phyloP scores from a whole-genome alignment of 2,329 filamentous ascomycete genomes.

The Penicillium thymicola region DNA sequence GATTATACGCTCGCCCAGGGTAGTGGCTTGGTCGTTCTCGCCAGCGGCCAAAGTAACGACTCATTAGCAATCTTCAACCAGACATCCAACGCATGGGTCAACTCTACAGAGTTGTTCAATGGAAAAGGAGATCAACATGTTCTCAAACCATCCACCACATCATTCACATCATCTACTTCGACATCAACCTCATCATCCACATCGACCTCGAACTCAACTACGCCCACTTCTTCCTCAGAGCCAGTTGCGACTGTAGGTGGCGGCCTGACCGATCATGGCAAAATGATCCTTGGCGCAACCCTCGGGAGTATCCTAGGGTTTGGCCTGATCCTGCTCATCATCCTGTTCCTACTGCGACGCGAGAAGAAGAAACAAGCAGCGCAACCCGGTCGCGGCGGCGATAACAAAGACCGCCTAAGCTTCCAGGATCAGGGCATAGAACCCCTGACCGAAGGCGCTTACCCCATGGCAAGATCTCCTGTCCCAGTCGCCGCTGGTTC shows the following conservation, averaged over 20 bases:
- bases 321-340: constrained; percentile 64
- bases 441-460: constrained; percentile 41
- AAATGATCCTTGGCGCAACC: constrained; percentile 73
- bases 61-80: constrained; percentile 75
- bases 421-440: constrained; percentile 47
- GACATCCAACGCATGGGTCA: constrained; percentile 71
- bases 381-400: constrained; percentile 45
- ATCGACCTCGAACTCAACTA: constrained; percentile 30
- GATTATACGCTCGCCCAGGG: constrained; percentile 70
- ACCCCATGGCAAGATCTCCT: constrained; percentile 46
- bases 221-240: constrained; percentile 31
- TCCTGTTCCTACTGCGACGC: constrained; percentile 62
- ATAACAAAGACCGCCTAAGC: constrained; percentile 55
- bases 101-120: constrained; percentile 63
- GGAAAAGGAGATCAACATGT: constrained; percentile 25
- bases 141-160: constrained; percentile 18
- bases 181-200: constrained; percentile 31
- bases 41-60: constrained; percentile 67
- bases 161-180: constrained; percentile 21
- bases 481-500: constrained; percentile 36
- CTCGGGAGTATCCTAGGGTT: constrained; percentile 77
- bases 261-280: constrained; percentile 29
- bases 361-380: constrained; percentile 49
- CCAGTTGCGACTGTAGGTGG: constrained; percentile 34
- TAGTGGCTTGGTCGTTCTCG: constrained; percentile 67